Conservation (phyloP, 768 basidiomycete genomes). For the Russula emetica region DNA sequence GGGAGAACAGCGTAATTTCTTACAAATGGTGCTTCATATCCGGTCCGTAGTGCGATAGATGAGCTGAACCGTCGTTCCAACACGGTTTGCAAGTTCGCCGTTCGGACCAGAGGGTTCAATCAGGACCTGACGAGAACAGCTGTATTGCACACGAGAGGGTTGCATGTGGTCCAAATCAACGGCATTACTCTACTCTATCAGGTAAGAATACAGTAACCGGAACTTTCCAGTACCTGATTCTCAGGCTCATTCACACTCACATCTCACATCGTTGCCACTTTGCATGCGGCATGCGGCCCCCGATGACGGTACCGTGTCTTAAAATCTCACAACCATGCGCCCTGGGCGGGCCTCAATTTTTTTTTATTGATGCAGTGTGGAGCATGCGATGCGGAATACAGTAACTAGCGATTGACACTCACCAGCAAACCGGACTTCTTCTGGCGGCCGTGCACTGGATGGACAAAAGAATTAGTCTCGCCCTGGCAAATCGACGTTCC, state of each 20-base stretch:
- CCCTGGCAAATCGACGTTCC: neutral
- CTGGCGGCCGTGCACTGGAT: neutral
- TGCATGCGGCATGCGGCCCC: neutral
- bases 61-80: neutral
- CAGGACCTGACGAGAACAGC: constrained; percentile 2
- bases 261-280: too few species aligned
- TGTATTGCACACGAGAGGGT: neutral
- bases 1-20: neutral
- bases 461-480: neutral
- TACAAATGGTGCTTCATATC: neutral
- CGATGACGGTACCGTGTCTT: neutral
- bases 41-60: neutral
- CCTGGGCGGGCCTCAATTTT: neutral
- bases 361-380: neutral
- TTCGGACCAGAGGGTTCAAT: constrained; percentile 8
- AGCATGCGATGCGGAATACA: neutral
- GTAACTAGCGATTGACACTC: neutral
- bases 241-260: neutral
- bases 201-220: neutral
- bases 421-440: neutral
- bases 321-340: neutral
- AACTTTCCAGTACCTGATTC: constrained; percentile 6
- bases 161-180: neutral
- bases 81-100: constrained; percentile 3
- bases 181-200: neutral